Percentiles rank a stretch among this genome's conserved stretches.
These are phyloP conservation scores for Lipomyces lipofer DNA, from an alignment of 805 yeast species.

Conservation along the genomic window DNA sequence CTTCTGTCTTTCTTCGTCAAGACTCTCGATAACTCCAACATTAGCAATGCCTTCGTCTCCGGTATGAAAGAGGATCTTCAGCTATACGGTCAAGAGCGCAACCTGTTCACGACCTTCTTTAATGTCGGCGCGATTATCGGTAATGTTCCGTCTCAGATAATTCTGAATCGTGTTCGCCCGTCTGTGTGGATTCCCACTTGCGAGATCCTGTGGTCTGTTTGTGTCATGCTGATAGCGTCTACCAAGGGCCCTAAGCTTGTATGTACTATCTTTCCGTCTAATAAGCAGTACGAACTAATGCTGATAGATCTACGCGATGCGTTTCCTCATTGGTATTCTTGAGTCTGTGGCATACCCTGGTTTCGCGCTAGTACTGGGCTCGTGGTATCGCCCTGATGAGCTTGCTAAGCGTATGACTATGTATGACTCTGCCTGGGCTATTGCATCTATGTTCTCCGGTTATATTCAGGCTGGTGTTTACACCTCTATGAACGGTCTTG, in stretches of 20 bases:
- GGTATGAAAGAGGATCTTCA: conserved; percentile 57
- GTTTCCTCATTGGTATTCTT: conserved; percentile 18
- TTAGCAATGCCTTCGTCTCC: conserved; percentile 65
- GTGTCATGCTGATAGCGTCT: conserved; percentile 47
- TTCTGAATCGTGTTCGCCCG: conserved; percentile 36
- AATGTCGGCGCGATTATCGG: conserved; percentile 48
- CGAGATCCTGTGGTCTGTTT: conserved; percentile 49
- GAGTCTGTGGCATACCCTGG: conserved; percentile 68
- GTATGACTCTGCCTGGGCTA: conserved; percentile 60
- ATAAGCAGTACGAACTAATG: background rate
- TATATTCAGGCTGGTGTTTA: conserved; percentile 60
- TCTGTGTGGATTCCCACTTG: conserved; percentile 43
- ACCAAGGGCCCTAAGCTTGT: conserved; percentile 38
- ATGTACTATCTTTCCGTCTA: conserved; percentile 23
- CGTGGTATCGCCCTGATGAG: conserved; percentile 59
- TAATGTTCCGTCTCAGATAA: conserved; percentile 48
- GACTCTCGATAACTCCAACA: conserved; percentile 60
- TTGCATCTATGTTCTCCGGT: conserved; percentile 64
- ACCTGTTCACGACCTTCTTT: conserved; percentile 24
- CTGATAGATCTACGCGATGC: conserved; percentile 36
- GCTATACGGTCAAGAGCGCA: conserved; percentile 26
- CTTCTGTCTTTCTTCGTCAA: conserved; percentile 46
- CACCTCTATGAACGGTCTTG: conserved; percentile 48
- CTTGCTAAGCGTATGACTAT: conserved; percentile 59
- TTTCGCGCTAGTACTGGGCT: conserved; percentile 32